Percentiles rank a stretch among this genome's conserved stretches.
These are phyloP conservation scores for Zygosaccharomyces rouxii DNA, from an alignment of 805 yeast species.

Conservation along the genomic window DNA sequence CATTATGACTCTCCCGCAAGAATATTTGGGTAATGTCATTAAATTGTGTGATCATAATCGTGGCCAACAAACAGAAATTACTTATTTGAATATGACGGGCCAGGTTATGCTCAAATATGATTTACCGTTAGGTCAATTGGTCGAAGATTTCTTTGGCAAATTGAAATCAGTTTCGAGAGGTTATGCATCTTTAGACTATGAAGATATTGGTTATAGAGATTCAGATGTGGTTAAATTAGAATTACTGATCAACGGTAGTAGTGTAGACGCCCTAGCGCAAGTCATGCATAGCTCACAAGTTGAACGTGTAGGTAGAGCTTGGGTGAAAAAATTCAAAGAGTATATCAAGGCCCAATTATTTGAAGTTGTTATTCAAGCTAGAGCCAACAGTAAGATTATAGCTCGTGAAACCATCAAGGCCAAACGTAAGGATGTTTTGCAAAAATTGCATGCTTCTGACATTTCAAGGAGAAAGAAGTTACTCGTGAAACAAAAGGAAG, in stretches of 20 bases:
- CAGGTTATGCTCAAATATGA: conserved; percentile 78
- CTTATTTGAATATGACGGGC: conserved; percentile 63
- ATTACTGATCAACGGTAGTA: conserved; percentile 78
- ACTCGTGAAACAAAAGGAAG: conserved; percentile 85
- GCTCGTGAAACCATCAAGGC: conserved; percentile 95
- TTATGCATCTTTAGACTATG: conserved; percentile 91
- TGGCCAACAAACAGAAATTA: conserved; percentile 76
- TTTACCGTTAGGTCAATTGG: conserved; percentile 82
- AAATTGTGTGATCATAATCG: conserved; percentile 78
- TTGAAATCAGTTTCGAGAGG: conserved; percentile 87
- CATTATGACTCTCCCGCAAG: conserved; percentile 84
- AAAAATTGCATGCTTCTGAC: conserved; percentile 90
- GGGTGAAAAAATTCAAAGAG: conserved; percentile 78
- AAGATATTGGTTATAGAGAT: conserved; percentile 80
- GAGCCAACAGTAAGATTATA: conserved; percentile 69
- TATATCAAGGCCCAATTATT: conserved; percentile 77
- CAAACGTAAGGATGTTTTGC: conserved; percentile 89
- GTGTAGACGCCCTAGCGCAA: conserved; percentile 89
- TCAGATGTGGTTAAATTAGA: conserved; percentile 85
- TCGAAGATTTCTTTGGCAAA: conserved; percentile 93
- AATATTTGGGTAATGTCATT: conserved; percentile 83
- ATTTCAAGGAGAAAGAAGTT: conserved; percentile 84
- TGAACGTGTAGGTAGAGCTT: conserved; percentile 66
- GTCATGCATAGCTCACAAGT: conserved; percentile 82
- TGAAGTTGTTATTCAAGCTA: conserved; percentile 90